phyloP scores from a whole-genome alignment of 1,284 basidiomycete species.

The Boletus semigastroideus region DNA sequence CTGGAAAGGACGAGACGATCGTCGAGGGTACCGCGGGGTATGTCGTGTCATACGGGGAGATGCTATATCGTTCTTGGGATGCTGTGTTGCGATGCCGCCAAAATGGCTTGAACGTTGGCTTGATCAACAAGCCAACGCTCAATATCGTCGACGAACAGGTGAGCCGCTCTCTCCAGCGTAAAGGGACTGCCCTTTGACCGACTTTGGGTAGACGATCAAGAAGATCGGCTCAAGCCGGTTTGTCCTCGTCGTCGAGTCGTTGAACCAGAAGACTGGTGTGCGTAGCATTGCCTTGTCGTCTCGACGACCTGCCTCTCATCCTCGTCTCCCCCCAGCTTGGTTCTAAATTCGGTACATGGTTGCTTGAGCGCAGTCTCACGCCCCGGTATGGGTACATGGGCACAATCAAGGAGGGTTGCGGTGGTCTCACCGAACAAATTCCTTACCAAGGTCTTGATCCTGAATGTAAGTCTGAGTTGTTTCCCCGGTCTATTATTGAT shows the following conservation, averaged over 20 bases:
- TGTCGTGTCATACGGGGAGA: conserved; percentile 79
- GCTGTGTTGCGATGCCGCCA: conserved; percentile 72
- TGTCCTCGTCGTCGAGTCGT: conserved; percentile 81
- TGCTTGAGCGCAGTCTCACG: conserved; percentile 75
- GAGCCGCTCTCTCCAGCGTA: conserved; percentile 6
- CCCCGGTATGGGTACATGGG: conserved; percentile 83
- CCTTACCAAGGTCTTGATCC: conserved; percentile 72
- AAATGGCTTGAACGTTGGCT: conserved; percentile 73
- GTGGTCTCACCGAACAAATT: conserved; percentile 81
- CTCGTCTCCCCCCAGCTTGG: conserved; percentile 54
- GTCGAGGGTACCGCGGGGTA: conserved; percentile 70
- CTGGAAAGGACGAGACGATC: conserved; percentile 80
- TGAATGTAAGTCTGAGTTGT: conserved; percentile 49
- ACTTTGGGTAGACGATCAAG: conserved; percentile 46
- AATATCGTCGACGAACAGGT: conserved; percentile 82
- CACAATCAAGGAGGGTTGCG: conserved; percentile 77
- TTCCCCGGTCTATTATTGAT: conserved; percentile 1
- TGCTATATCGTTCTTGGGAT: conserved; percentile 79
- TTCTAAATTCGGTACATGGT: conserved; percentile 79
- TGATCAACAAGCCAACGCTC: conserved; percentile 82
- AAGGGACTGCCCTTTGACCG: background rate
- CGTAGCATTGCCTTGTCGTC: conserved; percentile 24
- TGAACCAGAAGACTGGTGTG: conserved; percentile 85
- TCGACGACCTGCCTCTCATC: background rate
- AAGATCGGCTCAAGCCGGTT: conserved; percentile 74